These are phyloP conservation scores for Quaeritorhiza haematococci DNA, from an alignment of 371 early-diverging fungal species.

Conservation along the genomic window DNA sequence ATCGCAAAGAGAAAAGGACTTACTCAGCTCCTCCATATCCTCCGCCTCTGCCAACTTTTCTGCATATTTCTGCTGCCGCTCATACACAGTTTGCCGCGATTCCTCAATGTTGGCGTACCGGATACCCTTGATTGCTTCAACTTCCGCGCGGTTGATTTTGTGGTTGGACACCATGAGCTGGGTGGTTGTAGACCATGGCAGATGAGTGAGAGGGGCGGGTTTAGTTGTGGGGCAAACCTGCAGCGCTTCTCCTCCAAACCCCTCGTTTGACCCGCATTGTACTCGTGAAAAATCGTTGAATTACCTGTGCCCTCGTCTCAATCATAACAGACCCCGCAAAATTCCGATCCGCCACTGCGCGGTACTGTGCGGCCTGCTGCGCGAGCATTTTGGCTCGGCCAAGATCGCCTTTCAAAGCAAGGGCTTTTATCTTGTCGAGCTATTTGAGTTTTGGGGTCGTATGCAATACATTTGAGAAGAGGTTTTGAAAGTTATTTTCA, in stretches of 20 bases:
- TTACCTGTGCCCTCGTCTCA: slow-evolving; percentile 30
- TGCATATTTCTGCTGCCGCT: slow-evolving; percentile 28
- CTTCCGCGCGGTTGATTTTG: slow-evolving; percentile 36
- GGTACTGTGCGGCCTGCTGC: slow-evolving; percentile 28
- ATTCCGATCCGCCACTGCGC: slow-evolving; percentile 31
- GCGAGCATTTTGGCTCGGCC: slow-evolving; percentile 38
- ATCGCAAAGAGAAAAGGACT: neutral
- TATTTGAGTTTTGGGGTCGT: neutral
- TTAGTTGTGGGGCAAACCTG: too few species aligned
- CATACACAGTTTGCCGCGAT: slow-evolving; percentile 10
- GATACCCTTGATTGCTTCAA: slow-evolving; percentile 36
- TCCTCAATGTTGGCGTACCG: slow-evolving; percentile 28
- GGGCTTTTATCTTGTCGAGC: slow-evolving; percentile 25
- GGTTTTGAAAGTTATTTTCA: neutral
- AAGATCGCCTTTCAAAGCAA: slow-evolving; percentile 28
- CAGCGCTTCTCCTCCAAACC: too few species aligned
- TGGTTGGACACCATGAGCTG: slow-evolving; percentile 34
- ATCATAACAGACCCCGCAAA: slow-evolving; percentile 32
- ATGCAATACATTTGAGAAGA: neutral
- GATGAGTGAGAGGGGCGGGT: too few species aligned
- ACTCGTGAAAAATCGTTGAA: too few species aligned
- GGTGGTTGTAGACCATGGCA: too few species aligned
- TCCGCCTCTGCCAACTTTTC: slow-evolving; percentile 23
- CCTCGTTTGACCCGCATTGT: neutral
- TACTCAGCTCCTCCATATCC: slow-evolving; percentile 37